Evolutionary conservation across 768 basidiomycete genomes (phyloP).

Genomic region (Roridomyces roridus): DNA sequence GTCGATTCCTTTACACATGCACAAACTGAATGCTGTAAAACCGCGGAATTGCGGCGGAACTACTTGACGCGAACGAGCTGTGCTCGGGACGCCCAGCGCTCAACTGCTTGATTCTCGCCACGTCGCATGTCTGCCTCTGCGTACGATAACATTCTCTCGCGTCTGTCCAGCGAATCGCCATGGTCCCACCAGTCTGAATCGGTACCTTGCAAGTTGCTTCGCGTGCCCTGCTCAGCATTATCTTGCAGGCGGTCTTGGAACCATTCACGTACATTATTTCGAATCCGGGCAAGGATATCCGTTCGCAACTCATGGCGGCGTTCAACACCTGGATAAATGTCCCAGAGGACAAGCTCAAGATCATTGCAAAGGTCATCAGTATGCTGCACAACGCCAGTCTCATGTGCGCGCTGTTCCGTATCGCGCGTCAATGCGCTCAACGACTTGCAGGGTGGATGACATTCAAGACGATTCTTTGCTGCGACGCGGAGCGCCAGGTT

Average conservation of each 20-base stretch:
- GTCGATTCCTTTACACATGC: constrained; percentile 14
- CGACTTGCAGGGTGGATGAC: constrained; percentile 77
- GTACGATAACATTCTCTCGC: constrained; percentile 48
- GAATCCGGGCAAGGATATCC: constrained; percentile 92
- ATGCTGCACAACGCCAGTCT: constrained; percentile 96
- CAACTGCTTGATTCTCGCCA: neutral
- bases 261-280: constrained; percentile 86
- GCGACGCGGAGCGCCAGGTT: constrained; percentile 83
- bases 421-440: neutral
- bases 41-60: too few species aligned
- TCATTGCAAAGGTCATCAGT: constrained; percentile 83
- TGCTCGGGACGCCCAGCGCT: too few species aligned
- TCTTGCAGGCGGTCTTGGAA: constrained; percentile 68
- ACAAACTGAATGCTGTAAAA: constrained; percentile 16
- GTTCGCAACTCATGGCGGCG: constrained; percentile 85
- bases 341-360: constrained; percentile 67
- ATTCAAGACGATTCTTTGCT: constrained; percentile 93
- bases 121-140: constrained; percentile 25
- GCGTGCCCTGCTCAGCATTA: neutral
- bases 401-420: constrained; percentile 56
- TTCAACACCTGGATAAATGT: constrained; percentile 95
- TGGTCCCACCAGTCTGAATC: constrained; percentile 44
- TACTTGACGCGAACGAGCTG: too few species aligned
- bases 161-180: constrained; percentile 36
- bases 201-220: too few species aligned